phyloP scores from a whole-genome alignment of 2,329 filamentous ascomycete species.

The Annulohypoxylon truncatum region DNA sequence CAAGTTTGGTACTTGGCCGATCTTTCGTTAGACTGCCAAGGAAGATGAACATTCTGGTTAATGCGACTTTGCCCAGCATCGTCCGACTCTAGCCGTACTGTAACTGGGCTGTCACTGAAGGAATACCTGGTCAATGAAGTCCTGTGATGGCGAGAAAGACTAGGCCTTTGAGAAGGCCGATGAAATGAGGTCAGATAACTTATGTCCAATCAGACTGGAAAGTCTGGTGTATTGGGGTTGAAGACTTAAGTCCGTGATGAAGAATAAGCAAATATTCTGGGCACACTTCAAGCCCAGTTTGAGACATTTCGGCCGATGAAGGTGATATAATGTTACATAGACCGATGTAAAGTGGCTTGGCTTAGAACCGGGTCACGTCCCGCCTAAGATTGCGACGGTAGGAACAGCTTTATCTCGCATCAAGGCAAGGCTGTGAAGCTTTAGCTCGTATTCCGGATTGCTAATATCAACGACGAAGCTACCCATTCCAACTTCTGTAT shows the following conservation, averaged over 20 bases:
- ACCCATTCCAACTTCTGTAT: background rate
- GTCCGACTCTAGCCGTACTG: slow-evolving; percentile 34
- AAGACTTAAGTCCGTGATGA: background rate
- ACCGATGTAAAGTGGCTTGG: background rate
- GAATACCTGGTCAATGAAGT: slow-evolving; percentile 43
- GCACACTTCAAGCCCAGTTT: background rate
- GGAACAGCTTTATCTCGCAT: background rate
- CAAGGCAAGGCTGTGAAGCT: background rate
- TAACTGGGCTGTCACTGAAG: slow-evolving; percentile 34
- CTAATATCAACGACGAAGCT: slow-evolving; percentile 7
- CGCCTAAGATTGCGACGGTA: background rate
- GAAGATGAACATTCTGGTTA: slow-evolving; percentile 7
- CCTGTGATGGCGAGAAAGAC: slow-evolving; percentile 47
- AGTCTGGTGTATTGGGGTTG: background rate
- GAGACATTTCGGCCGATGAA: background rate
- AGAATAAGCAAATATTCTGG: background rate
- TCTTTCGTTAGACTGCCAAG: slow-evolving; percentile 30
- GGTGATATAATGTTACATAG: slow-evolving; percentile 11
- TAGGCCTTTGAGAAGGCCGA: slow-evolving; percentile 45
- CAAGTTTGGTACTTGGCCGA: slow-evolving; percentile 17
- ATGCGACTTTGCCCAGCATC: slow-evolving; percentile 24
- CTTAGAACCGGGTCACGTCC: background rate
- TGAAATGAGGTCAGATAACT: slow-evolving; percentile 28
- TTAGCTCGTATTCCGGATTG: background rate
- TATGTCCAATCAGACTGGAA: background rate